Base-by-base conservation (phyloP, 176 grass and related monocot genomes). In the Aegilops speltoides region DNA sequence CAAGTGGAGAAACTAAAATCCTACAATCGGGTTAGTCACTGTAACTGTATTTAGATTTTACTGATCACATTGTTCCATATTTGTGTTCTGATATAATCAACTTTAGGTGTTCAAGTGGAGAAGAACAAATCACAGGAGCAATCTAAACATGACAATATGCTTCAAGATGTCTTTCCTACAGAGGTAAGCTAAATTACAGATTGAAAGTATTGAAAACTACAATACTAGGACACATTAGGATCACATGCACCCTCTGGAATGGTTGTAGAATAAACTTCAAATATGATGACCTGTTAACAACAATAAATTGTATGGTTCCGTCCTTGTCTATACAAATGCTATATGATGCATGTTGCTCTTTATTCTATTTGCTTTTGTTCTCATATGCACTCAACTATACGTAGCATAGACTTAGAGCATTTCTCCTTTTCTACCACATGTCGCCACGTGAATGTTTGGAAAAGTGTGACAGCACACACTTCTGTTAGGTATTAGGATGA, bases 121-220 rank as follows among this genome's bases (percentile, higher is more conserved):
- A 79, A 67, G 31, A 66, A 33, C 40, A 59, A 29, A 61, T 75
- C n/a, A 54, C 40, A 65, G 64, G 83, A 82, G 52, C 62, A 82
- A n/a, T 72, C 37, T 40, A 14, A 34, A 16, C 38, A 13, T 78
- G 61, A 20, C 29, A 87, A 83, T 73, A 25, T 28, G 33, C 17
- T 52, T 19, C 23, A 45, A 54, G 28, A 78, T 83, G 22, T 45
- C 13, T 20, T 43, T 79, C n/a, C 5, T 32, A 59, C 71, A 37
- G 65, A 75, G 85, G 81, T 87, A 83, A 80, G 69, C 22, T 86
- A 77, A 90, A 78, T 81, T 81, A 37, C 15, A 77, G 46, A 38
- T 79, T 48, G 36, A 16, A 8, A 59, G n/a, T 81, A 46, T 59
- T 76, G 60, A 81, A 28, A 81, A 36, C 71, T 60, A 73, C 66